Conservation (phyloP, 305 asterid species). For the Galium porrigens region DNA sequence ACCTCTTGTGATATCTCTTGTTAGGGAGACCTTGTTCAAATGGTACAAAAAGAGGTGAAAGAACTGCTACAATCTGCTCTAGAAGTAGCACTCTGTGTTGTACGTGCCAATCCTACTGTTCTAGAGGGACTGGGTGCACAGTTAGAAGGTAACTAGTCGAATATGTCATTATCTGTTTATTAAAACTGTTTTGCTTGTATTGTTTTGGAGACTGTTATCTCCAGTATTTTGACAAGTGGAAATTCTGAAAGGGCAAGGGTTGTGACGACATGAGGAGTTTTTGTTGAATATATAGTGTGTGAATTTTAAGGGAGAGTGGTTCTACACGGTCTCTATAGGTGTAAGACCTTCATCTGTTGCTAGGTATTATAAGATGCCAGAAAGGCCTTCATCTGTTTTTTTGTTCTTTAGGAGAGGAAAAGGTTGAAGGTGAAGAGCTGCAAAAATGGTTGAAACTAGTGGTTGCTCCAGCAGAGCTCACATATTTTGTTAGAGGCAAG, state of each 20-base stretch:
- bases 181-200: background rate
- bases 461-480: constrained; percentile 86
- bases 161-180: background rate
- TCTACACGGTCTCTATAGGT: background rate
- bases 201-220: background rate
- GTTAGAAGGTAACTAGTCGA: constrained; percentile 57
- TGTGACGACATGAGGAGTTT: background rate
- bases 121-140: constrained; percentile 93
- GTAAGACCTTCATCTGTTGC: background rate
- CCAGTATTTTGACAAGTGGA: background rate
- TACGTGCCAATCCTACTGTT: constrained; percentile 77
- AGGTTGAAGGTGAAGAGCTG: constrained; percentile 91
- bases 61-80: constrained; percentile 76
- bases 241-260: background rate
- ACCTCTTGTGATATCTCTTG: constrained; percentile 16
- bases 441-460: constrained; percentile 79
- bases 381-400: background rate
- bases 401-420: constrained; percentile 53
- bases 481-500: constrained; percentile 58
- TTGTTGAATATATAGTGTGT: background rate
- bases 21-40: constrained; percentile 93
- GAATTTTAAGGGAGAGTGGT: no score
- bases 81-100: constrained; percentile 74
- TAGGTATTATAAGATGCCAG: background rate
- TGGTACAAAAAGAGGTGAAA: constrained; percentile 83